Percentiles rank a stretch among this genome's conserved stretches.
Conservation (phyloP, 2,329 filamentous ascomycete species). For the Aspergillus arachidicola region DNA sequence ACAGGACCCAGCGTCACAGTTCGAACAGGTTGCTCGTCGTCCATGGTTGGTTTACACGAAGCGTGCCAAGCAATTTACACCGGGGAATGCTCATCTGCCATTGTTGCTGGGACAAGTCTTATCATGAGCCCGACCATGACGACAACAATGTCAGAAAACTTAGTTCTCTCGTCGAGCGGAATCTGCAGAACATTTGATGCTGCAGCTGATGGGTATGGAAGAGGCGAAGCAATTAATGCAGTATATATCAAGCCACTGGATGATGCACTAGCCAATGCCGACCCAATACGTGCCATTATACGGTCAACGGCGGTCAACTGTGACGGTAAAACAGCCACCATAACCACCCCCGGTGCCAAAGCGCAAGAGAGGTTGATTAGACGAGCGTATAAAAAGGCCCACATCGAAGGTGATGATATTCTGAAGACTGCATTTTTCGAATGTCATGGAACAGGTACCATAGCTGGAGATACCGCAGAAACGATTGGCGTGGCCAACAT, state of each 20-base stretch:
- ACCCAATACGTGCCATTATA: slow-evolving; percentile 39
- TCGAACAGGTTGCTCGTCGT: slow-evolving; percentile 41
- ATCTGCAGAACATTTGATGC: slow-evolving; percentile 29
- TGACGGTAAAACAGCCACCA: slow-evolving; percentile 31
- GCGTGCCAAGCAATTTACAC: slow-evolving; percentile 27
- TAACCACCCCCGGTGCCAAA: slow-evolving; percentile 19
- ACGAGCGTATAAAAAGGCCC: slow-evolving; percentile 10
- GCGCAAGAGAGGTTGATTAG: slow-evolving; percentile 17
- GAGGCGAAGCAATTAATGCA: slow-evolving; percentile 35
- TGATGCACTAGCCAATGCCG: slow-evolving; percentile 29
- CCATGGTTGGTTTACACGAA: slow-evolving; percentile 33
- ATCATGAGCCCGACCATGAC: slow-evolving; percentile 33
- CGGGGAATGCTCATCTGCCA: slow-evolving; percentile 23
- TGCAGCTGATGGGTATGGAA: slow-evolving; percentile 32
- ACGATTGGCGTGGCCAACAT: slow-evolving; percentile 18
- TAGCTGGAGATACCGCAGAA: slow-evolving; percentile 22
- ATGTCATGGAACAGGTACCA: slow-evolving; percentile 24
- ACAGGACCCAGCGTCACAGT: slow-evolving; percentile 29
- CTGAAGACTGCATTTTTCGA: slow-evolving; percentile 19
- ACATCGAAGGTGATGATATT: slow-evolving; percentile 9
- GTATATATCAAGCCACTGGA: slow-evolving; percentile 32
- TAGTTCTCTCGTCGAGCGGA: slow-evolving; percentile 37
- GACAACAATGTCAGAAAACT: slow-evolving; percentile 31
- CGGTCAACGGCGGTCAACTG: slow-evolving; percentile 31
- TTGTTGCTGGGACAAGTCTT: slow-evolving; percentile 38